phyloP scores from a whole-genome alignment of 2,329 filamentous ascomycete genomes.

The Rhynchosporium agropyri region DNA sequence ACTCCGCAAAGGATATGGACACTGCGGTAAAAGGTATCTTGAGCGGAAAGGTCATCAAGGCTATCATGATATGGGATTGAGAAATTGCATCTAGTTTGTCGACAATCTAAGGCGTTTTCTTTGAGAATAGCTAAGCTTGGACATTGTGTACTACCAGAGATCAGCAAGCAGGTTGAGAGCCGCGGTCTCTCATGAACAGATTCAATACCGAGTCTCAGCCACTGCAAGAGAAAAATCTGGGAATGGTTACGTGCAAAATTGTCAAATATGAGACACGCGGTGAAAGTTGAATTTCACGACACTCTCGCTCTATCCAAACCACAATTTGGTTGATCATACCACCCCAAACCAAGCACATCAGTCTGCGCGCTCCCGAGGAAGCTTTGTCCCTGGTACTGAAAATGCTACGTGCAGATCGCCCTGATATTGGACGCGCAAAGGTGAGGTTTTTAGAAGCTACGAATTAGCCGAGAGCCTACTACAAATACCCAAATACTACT shows the following conservation, averaged over 20 bases:
- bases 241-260: no score
- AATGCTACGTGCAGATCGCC: not conserved
- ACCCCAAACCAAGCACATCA: not conserved
- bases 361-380: not conserved
- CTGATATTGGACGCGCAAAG: not conserved
- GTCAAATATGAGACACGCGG: no score
- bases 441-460: not conserved
- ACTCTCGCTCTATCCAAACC: not conserved
- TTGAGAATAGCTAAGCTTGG: no score
- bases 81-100: not conserved
- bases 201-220: no score
- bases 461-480: not conserved
- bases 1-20: conserved; percentile 29
- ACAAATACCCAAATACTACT: no score
- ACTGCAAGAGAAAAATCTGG: no score
- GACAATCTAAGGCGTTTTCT: no score
- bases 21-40: conserved; percentile 28
- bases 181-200: no score
- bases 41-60: conserved; percentile 31
- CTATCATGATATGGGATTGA: conserved; percentile 27
- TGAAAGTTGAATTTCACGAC: not conserved
- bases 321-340: not conserved
- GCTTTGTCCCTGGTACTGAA: not conserved
- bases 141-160: no score
- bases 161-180: no score